Conservation (phyloP, 1,139 yeast genomes). For the Martiniozyma asiatica region DNA sequence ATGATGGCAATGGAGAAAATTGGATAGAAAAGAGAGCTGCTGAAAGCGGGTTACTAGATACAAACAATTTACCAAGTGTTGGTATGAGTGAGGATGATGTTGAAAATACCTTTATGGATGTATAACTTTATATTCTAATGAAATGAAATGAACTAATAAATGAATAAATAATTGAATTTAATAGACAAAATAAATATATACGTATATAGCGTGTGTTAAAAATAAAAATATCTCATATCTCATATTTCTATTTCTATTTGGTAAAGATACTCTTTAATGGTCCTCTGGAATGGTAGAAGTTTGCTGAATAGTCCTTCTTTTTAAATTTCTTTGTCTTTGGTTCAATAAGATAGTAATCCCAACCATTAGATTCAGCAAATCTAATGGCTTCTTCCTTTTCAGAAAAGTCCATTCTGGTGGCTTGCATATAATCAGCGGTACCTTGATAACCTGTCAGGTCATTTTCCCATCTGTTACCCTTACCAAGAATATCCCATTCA, state of each 20-base stretch:
- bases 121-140: no score
- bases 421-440: conserved; percentile 78
- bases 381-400: conserved; percentile 66
- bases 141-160: no score
- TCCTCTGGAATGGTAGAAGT: conserved; percentile 59
- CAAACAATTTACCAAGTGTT: conserved; percentile 47
- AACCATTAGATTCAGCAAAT: conserved; percentile 77
- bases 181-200: no score
- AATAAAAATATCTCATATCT: no score
- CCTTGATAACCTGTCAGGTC: conserved; percentile 82
- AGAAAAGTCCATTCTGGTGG: conserved; percentile 66
- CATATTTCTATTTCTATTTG: conserved; percentile 38
- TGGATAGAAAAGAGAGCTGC: conserved; percentile 29
- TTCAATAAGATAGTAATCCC: conserved; percentile 77
- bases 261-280: conserved; percentile 77
- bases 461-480: conserved; percentile 83
- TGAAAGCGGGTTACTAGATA: conserved; percentile 34
- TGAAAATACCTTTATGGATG: no score
- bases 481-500: conserved; percentile 74
- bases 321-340: conserved; percentile 66
- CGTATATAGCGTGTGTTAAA: no score
- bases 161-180: no score
- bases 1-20: conserved; percentile 29
- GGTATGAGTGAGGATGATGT: conserved; percentile 21
- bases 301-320: conserved; percentile 63